Conservation (phyloP, 1,284 basidiomycete species). For the Melampsora larici-populina region DNA sequence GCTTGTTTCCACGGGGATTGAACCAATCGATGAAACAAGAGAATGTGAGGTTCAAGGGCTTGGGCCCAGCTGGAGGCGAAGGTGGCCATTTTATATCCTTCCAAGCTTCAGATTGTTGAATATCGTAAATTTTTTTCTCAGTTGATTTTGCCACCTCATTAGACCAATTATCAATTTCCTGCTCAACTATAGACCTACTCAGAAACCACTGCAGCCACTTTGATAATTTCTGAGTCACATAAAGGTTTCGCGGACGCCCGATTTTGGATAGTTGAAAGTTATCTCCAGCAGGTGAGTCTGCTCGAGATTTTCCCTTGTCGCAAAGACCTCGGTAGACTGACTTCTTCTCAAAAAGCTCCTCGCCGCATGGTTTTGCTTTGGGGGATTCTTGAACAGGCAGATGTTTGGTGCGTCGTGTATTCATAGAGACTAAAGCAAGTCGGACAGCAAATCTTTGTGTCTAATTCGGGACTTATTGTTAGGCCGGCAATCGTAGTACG, state of each 20-base stretch:
- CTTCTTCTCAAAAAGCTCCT: background rate
- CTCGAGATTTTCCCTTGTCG: constrained; percentile 11
- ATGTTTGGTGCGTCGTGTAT: background rate
- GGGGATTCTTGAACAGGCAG: constrained; percentile 3
- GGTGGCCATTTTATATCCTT: background rate
- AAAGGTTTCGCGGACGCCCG: background rate
- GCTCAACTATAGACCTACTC: background rate
- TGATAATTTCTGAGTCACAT: constrained; percentile 1
- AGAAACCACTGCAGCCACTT: constrained; percentile 16
- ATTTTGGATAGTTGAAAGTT: background rate
- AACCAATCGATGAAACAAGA: constrained; percentile 20
- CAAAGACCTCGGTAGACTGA: background rate
- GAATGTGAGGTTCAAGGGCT: constrained; percentile 3
- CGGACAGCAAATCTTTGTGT: background rate
- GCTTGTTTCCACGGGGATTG: constrained; percentile 25
- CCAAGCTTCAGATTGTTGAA: constrained; percentile 9
- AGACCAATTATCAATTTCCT: background rate
- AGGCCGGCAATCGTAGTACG: background rate
- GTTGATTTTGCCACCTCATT: background rate
- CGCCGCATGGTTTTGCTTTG: background rate
- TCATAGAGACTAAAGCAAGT: constrained; percentile 13
- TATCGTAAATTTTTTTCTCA: background rate
- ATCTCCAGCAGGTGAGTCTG: background rate
- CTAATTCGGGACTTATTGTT: background rate
- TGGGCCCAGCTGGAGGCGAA: no score